phyloP scores from a whole-genome alignment of 768 basidiomycete species.

The Macrolepiota albuminosa region DNA sequence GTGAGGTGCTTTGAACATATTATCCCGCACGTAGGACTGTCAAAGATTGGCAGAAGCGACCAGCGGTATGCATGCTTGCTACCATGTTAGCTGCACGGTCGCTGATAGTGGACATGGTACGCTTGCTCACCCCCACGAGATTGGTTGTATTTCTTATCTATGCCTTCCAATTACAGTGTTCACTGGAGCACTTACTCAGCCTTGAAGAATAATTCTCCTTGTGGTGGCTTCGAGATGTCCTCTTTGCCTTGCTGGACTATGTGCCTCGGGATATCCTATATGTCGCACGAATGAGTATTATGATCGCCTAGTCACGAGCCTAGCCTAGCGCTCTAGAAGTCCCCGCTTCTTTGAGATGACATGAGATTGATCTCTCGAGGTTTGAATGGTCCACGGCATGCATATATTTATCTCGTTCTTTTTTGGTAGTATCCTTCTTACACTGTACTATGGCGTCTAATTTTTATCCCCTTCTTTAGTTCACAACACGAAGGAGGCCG shows the following conservation, averaged over 20 bases:
- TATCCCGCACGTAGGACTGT: no score
- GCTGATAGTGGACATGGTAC: neutral
- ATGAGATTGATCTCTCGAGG: neutral
- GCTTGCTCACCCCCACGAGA: neutral
- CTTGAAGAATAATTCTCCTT: neutral
- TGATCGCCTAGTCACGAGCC: neutral
- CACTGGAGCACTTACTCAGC: neutral
- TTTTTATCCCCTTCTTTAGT: neutral
- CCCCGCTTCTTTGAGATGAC: neutral
- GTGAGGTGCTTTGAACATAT: neutral
- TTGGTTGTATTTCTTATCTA: neutral
- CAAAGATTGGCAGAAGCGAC: no score
- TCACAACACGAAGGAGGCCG: neutral
- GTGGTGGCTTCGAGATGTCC: neutral
- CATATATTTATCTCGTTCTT: neutral
- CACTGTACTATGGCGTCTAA: neutral
- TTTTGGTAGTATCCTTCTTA: no score
- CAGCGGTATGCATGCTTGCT: neutral
- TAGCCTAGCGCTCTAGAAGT: neutral
- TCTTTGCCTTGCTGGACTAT: neutral
- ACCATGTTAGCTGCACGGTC: neutral
- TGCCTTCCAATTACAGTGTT: neutral
- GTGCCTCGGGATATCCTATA: neutral
- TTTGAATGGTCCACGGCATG: neutral
- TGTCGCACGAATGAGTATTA: neutral